Evolutionary conservation across 257 asterid genomes (phyloP).

Genomic region (Vinca minor): DNA sequence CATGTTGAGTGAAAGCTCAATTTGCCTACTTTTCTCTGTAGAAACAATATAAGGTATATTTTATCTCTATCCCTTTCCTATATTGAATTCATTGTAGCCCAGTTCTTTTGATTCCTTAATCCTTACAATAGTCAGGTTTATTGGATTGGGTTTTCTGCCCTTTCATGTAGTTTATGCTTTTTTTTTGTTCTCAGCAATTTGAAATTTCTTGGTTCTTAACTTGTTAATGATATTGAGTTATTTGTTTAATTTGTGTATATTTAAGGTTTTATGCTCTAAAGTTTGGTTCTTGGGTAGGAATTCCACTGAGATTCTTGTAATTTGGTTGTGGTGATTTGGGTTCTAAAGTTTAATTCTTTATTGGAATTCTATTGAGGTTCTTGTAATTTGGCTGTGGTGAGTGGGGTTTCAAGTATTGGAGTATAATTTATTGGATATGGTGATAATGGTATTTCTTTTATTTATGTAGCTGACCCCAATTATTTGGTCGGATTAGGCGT

Average conservation of each 20-base stretch:
- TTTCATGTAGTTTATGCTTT: background rate
- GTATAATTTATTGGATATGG: background rate
- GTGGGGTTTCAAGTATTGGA: background rate
- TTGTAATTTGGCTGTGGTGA: background rate
- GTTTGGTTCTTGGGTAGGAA: background rate
- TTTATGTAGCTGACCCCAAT: too few relatives aligned
- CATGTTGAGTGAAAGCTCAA: background rate
- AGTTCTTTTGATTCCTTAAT: background rate
- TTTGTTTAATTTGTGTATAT: background rate
- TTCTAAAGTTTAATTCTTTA: background rate
- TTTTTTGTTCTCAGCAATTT: background rate
- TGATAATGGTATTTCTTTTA: too few relatives aligned
- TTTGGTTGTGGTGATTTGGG: background rate
- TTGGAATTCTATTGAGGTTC: background rate
- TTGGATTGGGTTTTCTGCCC: background rate
- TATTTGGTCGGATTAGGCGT: too few relatives aligned
- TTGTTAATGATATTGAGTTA: background rate
- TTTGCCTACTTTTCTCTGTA: background rate
- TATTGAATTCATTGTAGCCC: background rate
- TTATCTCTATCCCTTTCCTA: too few relatives aligned
- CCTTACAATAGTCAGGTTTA: background rate
- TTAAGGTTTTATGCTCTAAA: background rate
- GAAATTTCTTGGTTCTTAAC: background rate
- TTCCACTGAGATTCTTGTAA: background rate
- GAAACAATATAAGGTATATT: conserved; percentile 2